Percentiles rank a stretch among this genome's conserved stretches.
Evolutionary conservation across 139 green algal species (phyloP).

Genomic region (Chlorella sp.): DNA sequence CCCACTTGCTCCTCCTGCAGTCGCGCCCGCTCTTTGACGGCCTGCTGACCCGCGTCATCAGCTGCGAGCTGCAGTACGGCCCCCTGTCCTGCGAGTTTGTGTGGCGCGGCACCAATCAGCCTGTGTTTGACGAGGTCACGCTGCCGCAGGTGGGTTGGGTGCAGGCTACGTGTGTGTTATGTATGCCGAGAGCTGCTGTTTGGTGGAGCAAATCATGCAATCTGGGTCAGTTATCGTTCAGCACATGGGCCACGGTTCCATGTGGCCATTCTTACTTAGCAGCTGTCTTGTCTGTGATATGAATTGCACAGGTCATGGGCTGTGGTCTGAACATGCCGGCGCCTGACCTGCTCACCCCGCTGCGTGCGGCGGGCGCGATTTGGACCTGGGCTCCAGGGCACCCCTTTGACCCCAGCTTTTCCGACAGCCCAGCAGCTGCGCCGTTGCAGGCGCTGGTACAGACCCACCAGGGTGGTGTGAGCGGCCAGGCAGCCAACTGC

Average conservation of each 20-base stretch:
- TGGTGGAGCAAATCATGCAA: too few relatives aligned
- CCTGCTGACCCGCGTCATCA: constrained; percentile 55
- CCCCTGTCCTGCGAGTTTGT: constrained; percentile 75
- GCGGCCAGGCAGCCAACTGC: constrained; percentile 34
- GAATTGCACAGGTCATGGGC: constrained; percentile 29
- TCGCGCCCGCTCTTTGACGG: constrained; percentile 38
- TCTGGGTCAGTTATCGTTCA: too few relatives aligned
- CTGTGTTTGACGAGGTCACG: constrained; percentile 37
- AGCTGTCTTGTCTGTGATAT: too few relatives aligned
- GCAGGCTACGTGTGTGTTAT: too few relatives aligned
- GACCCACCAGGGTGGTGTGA: too few relatives aligned
- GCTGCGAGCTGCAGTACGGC: constrained; percentile 76
- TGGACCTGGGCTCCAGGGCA: constrained; percentile 76
- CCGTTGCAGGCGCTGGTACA: background rate
- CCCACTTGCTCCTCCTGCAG: background rate
- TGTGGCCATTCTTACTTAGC: too few relatives aligned
- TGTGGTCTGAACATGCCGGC: constrained; percentile 76
- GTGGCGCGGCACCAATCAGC: constrained; percentile 52
- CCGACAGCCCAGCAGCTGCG: background rate
- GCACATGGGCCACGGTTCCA: background rate
- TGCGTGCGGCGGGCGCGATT: constrained; percentile 52
- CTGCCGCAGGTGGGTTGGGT: constrained; percentile 27
- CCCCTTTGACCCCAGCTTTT: constrained; percentile 18
- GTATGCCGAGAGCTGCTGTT: too few relatives aligned
- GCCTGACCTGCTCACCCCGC: constrained; percentile 71